Conservation (phyloP, 805 yeast genomes). For the Nakazawaea wickerhamii region DNA sequence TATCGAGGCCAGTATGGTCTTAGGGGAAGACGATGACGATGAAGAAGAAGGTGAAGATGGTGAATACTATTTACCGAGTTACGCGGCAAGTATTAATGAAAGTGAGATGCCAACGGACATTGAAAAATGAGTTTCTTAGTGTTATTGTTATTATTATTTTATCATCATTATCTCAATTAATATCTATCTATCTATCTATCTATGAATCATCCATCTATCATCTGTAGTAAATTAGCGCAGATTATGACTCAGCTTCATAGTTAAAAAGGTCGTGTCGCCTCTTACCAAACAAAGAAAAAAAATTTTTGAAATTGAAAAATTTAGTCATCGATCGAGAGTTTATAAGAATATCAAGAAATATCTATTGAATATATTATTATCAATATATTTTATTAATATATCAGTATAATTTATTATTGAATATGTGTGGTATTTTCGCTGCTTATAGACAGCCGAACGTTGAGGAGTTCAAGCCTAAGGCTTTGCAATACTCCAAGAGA, state of each 20-base stretch:
- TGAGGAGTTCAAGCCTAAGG: conserved; percentile 76
- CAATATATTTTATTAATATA: too few species aligned
- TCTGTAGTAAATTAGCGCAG: too few species aligned
- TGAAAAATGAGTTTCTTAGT: conserved; percentile 8
- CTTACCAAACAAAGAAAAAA: too few species aligned
- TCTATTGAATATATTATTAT: not conserved
- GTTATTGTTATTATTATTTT: not conserved
- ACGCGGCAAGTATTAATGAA: conserved; percentile 26
- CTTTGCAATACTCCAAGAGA: conserved; percentile 84
- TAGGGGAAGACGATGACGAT: conserved; percentile 15
- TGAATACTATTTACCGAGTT: conserved; percentile 25
- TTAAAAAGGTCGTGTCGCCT: too few species aligned
- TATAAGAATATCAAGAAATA: not conserved
- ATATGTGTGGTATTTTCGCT: conserved; percentile 98
- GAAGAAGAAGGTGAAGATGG: conserved; percentile 15
- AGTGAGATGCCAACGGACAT: conserved; percentile 24
- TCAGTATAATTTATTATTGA: too few species aligned
- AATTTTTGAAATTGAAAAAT: not conserved
- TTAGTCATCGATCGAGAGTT: conserved; percentile 7
- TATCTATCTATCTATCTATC: not conserved
- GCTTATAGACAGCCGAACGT: conserved; percentile 79
- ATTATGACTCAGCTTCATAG: not conserved
- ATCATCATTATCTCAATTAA: not conserved
- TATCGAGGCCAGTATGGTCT: conserved; percentile 2
- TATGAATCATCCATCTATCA: not conserved